These are phyloP conservation scores for Amylocystis lapponica DNA, from an alignment of 768 basidiomycete species.

Conservation along the genomic window DNA sequence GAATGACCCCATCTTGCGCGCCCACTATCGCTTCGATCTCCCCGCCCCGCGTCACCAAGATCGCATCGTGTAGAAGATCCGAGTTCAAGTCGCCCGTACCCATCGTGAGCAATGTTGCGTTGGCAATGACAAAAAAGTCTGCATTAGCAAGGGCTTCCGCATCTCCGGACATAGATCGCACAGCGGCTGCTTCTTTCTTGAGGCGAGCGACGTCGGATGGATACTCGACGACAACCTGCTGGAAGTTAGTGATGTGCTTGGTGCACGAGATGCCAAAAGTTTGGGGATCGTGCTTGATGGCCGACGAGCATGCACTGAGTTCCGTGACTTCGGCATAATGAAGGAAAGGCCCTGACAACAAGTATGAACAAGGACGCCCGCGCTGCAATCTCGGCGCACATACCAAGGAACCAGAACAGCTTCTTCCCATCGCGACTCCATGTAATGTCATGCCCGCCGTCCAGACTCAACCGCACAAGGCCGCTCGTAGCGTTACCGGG, in stretches of 20 bases:
- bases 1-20: constrained; percentile 32
- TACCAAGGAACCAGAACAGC: constrained; percentile 73
- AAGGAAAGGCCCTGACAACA: constrained; percentile 47
- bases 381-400: constrained; percentile 8
- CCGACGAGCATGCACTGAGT: constrained; percentile 41
- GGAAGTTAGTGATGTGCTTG: constrained; percentile 47
- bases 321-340: constrained; percentile 56
- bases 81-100: constrained; percentile 39
- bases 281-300: constrained; percentile 40
- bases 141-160: constrained; percentile 21
- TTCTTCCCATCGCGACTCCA: constrained; percentile 59
- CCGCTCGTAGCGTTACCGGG: constrained; percentile 62
- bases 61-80: constrained; percentile 50
- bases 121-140: constrained; percentile 52
- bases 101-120: constrained; percentile 71
- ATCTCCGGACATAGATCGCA: constrained; percentile 3
- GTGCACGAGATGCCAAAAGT: constrained; percentile 64
- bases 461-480: constrained; percentile 57
- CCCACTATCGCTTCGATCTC: constrained; percentile 37
- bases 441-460: constrained; percentile 68
- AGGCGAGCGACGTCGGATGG: constrained; percentile 56
- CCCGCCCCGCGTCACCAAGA: constrained; percentile 50
- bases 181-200: constrained; percentile 42
- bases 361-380: neutral
- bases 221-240: constrained; percentile 55